Percentiles rank a stretch among this genome's conserved stretches.
Conservation (phyloP, 2,329 filamentous ascomycete species). For the Juglanconis juglandina region DNA sequence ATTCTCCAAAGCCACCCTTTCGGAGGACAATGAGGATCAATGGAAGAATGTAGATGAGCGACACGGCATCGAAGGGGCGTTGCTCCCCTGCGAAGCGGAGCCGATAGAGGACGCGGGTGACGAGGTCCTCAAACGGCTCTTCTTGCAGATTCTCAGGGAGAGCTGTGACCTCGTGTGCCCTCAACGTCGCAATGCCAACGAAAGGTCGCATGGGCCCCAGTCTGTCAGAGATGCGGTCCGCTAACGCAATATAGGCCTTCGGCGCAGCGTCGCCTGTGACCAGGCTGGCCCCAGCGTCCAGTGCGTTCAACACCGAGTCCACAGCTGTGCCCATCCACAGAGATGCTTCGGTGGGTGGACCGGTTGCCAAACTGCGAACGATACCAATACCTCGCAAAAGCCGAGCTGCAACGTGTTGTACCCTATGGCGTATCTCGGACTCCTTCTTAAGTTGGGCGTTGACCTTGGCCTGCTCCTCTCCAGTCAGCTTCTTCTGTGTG, state of each 20-base stretch:
- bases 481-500: conserved; percentile 81
- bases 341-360: conserved; percentile 83
- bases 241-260: conserved; percentile 73
- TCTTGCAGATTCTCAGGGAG: conserved; percentile 69
- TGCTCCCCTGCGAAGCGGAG: conserved; percentile 89
- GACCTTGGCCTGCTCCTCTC: conserved; percentile 86
- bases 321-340: conserved; percentile 86
- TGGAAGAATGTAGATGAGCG: conserved; percentile 82
- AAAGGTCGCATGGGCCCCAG: conserved; percentile 76
- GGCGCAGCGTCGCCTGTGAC: conserved; percentile 79
- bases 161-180: conserved; percentile 70
- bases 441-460: conserved; percentile 90
- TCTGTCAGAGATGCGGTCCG: conserved; percentile 69
- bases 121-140: conserved; percentile 78
- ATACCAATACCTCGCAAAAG: conserved; percentile 83
- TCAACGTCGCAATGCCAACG: conserved; percentile 80
- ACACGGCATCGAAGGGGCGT: conserved; percentile 85
- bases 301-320: conserved; percentile 65
- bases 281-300: conserved; percentile 76
- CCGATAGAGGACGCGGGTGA: conserved; percentile 86
- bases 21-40: conserved; percentile 75
- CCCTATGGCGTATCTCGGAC: conserved; percentile 68
- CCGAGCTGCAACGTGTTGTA: conserved; percentile 65
- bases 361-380: conserved; percentile 74
- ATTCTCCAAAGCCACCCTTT: conserved; percentile 71